These are phyloP conservation scores for Mycena floridula DNA, from an alignment of 768 basidiomycete species.

Conservation along the genomic window DNA sequence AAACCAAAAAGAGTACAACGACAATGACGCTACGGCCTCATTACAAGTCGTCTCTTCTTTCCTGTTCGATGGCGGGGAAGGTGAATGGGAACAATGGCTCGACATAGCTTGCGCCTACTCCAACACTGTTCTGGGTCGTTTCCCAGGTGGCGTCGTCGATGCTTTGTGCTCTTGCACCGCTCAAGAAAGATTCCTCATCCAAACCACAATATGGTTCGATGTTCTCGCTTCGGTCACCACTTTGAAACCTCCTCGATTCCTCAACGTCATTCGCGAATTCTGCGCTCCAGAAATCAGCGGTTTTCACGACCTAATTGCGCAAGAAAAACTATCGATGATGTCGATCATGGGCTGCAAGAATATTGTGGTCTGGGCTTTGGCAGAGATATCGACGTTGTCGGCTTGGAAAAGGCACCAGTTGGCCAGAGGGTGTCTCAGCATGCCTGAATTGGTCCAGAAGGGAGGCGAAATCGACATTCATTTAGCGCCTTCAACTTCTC, in stretches of 20 bases:
- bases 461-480: conserved; percentile 45
- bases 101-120: conserved; percentile 54
- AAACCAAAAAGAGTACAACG: conserved; percentile 23
- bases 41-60: conserved; percentile 70
- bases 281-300: conserved; percentile 43
- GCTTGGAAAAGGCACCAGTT: conserved; percentile 52
- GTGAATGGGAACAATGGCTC: conserved; percentile 66
- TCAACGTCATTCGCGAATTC: conserved; percentile 47
- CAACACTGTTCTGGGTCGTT: conserved; percentile 34
- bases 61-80: conserved; percentile 72
- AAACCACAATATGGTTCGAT: conserved; percentile 85
- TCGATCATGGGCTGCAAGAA: conserved; percentile 84
- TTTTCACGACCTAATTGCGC: conserved; percentile 23
- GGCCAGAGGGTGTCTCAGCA: conserved; percentile 41
- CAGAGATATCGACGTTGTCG: conserved; percentile 63
- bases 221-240: conserved; percentile 75
- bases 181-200: conserved; percentile 68
- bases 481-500: conserved; percentile 19
- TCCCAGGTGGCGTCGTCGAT: conserved; percentile 32
- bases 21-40: conserved; percentile 75
- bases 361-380: conserved; percentile 69
- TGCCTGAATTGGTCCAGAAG: conserved; percentile 51
- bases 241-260: conserved; percentile 50
- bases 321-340: conserved; percentile 62
- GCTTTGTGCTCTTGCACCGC: conserved; percentile 39